Percentiles rank a stretch among this genome's conserved stretches.
phyloP scores from a whole-genome alignment of 73 alveolate species.

The Paramecium tetraurelia region DNA sequence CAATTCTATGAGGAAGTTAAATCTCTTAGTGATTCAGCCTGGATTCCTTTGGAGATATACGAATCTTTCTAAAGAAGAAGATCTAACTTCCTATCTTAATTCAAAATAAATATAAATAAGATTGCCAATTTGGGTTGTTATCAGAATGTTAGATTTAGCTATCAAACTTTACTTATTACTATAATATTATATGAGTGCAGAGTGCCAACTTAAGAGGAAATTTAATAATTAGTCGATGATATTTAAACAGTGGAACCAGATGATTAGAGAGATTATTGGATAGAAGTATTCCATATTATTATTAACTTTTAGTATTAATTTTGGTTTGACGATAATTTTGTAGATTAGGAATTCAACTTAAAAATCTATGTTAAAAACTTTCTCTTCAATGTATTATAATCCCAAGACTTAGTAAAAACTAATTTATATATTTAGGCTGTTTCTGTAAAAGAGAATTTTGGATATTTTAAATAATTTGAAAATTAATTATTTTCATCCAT shows the following conservation, averaged over 20 bases:
- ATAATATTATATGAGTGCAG: background rate
- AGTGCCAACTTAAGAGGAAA: background rate
- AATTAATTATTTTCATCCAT: background rate
- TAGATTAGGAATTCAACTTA: background rate
- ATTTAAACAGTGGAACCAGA: background rate
- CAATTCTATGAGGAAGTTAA: conserved; percentile 6
- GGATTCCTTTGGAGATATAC: background rate
- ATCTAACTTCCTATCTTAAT: background rate
- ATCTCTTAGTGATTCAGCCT: background rate
- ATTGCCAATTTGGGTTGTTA: background rate
- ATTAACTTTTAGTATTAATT: background rate
- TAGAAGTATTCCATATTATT: background rate
- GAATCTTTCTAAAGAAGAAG: background rate
- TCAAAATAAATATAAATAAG: background rate
- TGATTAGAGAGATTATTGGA: background rate
- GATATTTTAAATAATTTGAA: background rate
- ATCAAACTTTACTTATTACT: background rate
- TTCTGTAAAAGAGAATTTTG: background rate
- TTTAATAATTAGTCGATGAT: background rate
- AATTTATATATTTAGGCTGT: background rate
- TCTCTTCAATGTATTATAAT: background rate
- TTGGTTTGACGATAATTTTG: background rate
- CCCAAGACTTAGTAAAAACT: background rate
- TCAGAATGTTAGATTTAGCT: background rate
- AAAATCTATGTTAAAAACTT: background rate